These are phyloP conservation scores for Pythium rhizo-oryzae DNA, from an alignment of 352 stramenopile genomes.

Conservation along the genomic window DNA sequence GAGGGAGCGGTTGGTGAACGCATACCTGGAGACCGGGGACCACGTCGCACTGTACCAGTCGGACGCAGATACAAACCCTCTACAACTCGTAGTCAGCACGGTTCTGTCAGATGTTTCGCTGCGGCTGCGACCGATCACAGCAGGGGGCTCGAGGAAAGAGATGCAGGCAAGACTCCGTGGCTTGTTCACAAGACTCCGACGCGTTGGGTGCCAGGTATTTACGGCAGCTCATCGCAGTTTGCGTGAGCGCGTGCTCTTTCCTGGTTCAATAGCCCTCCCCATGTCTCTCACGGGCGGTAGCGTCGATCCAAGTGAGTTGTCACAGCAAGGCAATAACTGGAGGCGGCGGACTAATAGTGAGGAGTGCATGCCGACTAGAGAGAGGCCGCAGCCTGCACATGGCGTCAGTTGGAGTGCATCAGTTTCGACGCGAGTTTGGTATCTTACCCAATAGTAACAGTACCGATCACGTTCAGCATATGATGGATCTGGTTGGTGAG, in stretches of 20 bases:
- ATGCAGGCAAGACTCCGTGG: neutral
- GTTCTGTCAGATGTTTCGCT: constrained; percentile 6
- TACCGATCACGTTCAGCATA: constrained; percentile 21
- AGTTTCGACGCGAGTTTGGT: constrained; percentile 29
- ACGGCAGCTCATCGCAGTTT: constrained; percentile 29
- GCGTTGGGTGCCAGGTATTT: neutral
- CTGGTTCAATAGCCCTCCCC: constrained; percentile 22
- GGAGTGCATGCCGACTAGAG: neutral
- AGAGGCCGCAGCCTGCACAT: constrained; percentile 24
- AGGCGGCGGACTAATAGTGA: neutral
- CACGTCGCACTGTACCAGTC: constrained; percentile 9
- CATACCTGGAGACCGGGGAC: constrained; percentile 20
- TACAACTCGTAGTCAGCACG: neutral
- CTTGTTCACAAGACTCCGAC: constrained; percentile 6
- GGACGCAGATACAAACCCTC: neutral
- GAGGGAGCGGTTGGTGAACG: constrained; percentile 27
- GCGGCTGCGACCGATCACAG: constrained; percentile 1
- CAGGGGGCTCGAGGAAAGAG: neutral
- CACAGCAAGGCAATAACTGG: neutral
- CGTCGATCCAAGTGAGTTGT: neutral
- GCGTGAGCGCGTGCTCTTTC: constrained; percentile 25
- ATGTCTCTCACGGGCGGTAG: neutral
- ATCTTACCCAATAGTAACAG: constrained; percentile 22
- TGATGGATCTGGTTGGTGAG: constrained; percentile 11
- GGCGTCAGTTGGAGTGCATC: constrained; percentile 22